Base-by-base conservation (phyloP, 2,329 filamentous ascomycete species). In the Fusarium sp. region DNA sequence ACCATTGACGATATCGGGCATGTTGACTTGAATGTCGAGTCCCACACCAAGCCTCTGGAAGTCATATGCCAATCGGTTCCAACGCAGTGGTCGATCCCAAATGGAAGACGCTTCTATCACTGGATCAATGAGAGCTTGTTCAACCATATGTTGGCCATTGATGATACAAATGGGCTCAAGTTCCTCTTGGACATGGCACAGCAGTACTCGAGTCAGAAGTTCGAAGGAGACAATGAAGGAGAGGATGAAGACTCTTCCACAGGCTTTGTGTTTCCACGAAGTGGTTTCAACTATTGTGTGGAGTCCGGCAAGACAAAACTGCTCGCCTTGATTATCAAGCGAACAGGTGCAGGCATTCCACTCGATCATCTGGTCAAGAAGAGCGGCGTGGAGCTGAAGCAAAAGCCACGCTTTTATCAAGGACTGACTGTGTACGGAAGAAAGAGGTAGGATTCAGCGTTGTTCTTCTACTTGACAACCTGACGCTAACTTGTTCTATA, bases 1-100 rank as follows among this genome's bases (percentile, higher is more conserved):
- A 96, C 93, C 0, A 86, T 95, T 55, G 91, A 96, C 18, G 89
- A 93, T 71, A 85, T 96, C 60, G 91, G 91, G 0, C 87, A 92
- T 68, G 83, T 92, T 6, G 88, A 87, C 1, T 89, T 87, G 74
- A 85, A 90, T 58, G 90, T 93, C 62, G 89, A 92, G 75, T 92
- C 91, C 59, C 80, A 83, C 18, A 79, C 85, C 11, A 84, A 83
- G 37, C 90, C 93, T 3, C 75, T 86, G 3, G 68, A 78, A 0
- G 77, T 92, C 59, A 77, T 94, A 7, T 69, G 75, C 7, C 82
- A 78, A 77, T 2, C 3, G 2, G 82, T 79, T 18, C 74, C 78
- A 10, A 78, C 78, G 23, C 23, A 53, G 2, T 80, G 83, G 57
- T 57, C 57, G 14, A 54, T 80, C 14, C 67, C 77, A 8, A 75